These are phyloP conservation scores for Psilocybe tampanensis DNA, from an alignment of 768 basidiomycete species.

Conservation along the genomic window DNA sequence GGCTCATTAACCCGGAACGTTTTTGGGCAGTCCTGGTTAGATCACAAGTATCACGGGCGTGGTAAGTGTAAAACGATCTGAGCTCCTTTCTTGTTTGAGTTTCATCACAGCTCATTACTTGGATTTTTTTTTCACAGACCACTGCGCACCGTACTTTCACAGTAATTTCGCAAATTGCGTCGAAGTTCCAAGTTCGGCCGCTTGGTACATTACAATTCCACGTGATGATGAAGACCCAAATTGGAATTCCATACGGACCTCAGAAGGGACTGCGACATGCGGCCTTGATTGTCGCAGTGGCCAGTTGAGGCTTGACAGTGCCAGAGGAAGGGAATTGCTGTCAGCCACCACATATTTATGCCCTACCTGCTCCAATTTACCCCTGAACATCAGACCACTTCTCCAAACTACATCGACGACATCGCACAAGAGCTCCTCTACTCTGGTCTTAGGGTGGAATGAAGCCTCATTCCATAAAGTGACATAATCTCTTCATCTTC, in stretches of 20 bases:
- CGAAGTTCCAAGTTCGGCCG: neutral
- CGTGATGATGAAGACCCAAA: neutral
- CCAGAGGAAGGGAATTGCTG: neutral
- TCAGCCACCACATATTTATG: neutral
- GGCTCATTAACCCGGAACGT: no score
- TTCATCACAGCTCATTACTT: no score
- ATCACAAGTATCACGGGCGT: no score
- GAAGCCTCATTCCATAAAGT: no score
- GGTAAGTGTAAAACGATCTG: no score
- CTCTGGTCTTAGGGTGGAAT: neutral
- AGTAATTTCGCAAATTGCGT: neutral
- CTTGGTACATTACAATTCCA: neutral
- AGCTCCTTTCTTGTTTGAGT: no score
- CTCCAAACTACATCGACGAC: neutral
- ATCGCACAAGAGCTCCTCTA: neutral
- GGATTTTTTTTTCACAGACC: no score
- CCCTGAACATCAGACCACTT: neutral
- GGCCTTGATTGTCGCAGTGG: neutral
- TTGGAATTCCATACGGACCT: neutral
- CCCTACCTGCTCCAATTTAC: neutral
- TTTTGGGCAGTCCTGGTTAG: no score
- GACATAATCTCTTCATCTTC: neutral
- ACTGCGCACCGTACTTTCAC: no score
- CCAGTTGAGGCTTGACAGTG: constrained; percentile 2
- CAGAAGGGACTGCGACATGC: neutral